Base-by-base conservation (phyloP, 2,329 filamentous ascomycete species). In the Fusarium sp. region DNA sequence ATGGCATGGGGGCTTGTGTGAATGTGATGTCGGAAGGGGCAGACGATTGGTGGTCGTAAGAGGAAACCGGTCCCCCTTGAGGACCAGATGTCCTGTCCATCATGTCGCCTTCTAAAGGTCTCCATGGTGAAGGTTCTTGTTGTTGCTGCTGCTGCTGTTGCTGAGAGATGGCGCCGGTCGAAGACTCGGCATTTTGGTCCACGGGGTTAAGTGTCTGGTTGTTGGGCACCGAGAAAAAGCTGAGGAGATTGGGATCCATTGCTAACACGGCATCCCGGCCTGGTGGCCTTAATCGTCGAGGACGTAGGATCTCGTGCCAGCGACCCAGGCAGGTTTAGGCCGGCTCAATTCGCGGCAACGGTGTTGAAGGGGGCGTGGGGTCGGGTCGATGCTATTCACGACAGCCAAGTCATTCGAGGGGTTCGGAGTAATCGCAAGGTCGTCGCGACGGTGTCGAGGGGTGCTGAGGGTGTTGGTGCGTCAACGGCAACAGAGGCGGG, bases 1-100 rank as follows among this genome's bases (percentile, higher is more conserved):
- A 80, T n/a, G 75, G 72, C 68, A 77, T 74, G 22, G 77, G 70
- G 14, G 72, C 72, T 51, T 77, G 80, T 36, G 73, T 77, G 55
- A 82, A 81, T 10, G 80, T 77, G n/a, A 82, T 77, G 56, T 82
- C 79, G 69, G 79, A 73, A 22, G 80, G 71, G 16, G 79, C 77
- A 55, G 75, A 75, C n/a, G 80, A 74, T 67, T 75, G 71, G 40
- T 76, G 75, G 40, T 80, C 78, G 60, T 76, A 81, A 24, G 79
- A 79, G 31, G 77, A 72, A 56, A 77, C 61, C 22, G 75, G 72
- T n/a, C 72, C 70, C 57, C 77, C 73, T 42, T 79, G 75, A 16
- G 77, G 75, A 63, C 66, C 73, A 53, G 78, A 77, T 51, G 77
- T 76, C 58, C 76, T 77, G 24, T 77, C 75, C 22, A 70, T 65